These are phyloP conservation scores for Bromus sterilis DNA, from an alignment of 176 grass and related monocot species.

Conservation along the genomic window DNA sequence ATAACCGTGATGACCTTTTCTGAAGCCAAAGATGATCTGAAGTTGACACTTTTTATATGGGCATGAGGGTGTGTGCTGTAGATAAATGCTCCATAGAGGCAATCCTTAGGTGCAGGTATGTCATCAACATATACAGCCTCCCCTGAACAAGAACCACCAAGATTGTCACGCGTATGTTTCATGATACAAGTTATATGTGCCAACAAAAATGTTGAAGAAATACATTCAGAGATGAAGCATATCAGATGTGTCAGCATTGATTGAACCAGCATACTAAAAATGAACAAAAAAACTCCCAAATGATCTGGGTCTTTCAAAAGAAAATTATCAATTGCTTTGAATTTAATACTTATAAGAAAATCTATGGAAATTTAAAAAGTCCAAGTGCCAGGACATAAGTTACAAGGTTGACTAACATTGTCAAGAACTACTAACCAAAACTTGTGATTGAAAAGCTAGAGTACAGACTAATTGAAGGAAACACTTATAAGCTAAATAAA, in stretches of 20 bases:
- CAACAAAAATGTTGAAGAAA: neutral
- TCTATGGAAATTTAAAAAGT: neutral
- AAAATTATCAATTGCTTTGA: neutral
- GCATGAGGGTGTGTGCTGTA: conserved; percentile 72
- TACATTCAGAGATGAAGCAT: neutral
- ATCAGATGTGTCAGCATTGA: neutral
- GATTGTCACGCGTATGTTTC: conserved; percentile 10
- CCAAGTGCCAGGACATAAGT: neutral
- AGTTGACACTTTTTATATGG: conserved; percentile 41
- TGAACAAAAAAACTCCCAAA: neutral
- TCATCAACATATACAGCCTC: conserved; percentile 88
- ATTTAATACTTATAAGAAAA: neutral
- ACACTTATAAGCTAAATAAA: neutral
- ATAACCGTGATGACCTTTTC: conserved; percentile 57
- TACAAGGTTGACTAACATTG: neutral
- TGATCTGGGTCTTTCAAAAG: neutral
- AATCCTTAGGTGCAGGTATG: conserved; percentile 73
- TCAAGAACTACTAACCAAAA: neutral
- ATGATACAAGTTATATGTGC: neutral
- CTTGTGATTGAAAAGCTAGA: neutral
- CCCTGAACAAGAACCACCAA: conserved; percentile 29
- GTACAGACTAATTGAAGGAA: neutral
- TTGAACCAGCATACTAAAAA: neutral
- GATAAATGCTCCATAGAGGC: conserved; percentile 86
- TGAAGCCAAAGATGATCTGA: conserved; percentile 48